phyloP scores from a whole-genome alignment of 805 yeast species.

The Komagataella populi region DNA sequence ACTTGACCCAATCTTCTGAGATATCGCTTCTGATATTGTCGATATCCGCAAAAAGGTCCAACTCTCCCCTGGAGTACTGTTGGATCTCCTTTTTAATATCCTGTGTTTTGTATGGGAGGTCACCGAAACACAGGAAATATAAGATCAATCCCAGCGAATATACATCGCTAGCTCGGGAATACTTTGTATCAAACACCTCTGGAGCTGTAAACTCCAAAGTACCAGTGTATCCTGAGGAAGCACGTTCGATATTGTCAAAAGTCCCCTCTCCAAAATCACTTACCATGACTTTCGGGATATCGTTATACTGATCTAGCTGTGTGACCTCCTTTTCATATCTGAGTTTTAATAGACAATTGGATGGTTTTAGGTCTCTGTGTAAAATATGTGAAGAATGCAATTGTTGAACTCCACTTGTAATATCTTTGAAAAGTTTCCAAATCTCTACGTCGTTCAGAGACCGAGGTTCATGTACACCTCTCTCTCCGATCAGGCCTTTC shows the following conservation, averaged over 20 bases:
- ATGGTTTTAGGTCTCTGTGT: constrained; percentile 86
- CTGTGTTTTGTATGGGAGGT: constrained; percentile 40
- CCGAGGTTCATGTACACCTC: constrained; percentile 6
- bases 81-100: constrained; percentile 14
- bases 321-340: constrained; percentile 11
- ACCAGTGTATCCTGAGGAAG: constrained; percentile 76
- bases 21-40: constrained; percentile 14
- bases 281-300: constrained; percentile 59
- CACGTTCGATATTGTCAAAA: constrained; percentile 47
- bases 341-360: constrained; percentile 58
- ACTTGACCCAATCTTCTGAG: constrained; percentile 21
- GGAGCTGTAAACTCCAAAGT: constrained; percentile 86
- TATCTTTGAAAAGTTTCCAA: constrained; percentile 52
- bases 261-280: constrained; percentile 89
- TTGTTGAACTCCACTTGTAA: constrained; percentile 56
- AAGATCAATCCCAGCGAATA: constrained; percentile 79
- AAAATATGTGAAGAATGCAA: constrained; percentile 63
- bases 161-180: constrained; percentile 61
- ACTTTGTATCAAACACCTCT: constrained; percentile 51
- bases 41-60: constrained; percentile 10
- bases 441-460: constrained; percentile 44
- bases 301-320: constrained; percentile 10
- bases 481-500: constrained; percentile 4
- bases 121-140: constrained; percentile 59
- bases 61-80: constrained; percentile 1